Conservation (phyloP, 2,329 filamentous ascomycete genomes). For the Myrmaecium sp. region DNA sequence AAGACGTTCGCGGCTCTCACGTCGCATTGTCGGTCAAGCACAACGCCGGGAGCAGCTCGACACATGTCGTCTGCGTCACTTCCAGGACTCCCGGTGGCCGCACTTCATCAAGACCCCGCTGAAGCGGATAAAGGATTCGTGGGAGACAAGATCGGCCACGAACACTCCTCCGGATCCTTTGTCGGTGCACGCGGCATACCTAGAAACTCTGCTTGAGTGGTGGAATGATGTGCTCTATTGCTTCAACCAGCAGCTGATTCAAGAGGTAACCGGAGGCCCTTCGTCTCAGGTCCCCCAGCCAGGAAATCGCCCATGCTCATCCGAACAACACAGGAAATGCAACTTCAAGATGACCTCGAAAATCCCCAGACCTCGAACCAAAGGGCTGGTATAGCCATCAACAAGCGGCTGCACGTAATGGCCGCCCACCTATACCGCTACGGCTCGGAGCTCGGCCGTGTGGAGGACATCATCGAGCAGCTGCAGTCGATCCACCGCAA, state of each 20-base stretch:
- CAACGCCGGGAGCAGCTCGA: not conserved
- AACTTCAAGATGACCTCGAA: too few relatives aligned
- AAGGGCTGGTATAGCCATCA: too few relatives aligned
- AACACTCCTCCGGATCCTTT: not conserved
- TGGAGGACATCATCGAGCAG: not conserved
- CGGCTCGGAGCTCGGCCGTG: conserved; percentile 2
- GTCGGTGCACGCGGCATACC: conserved; percentile 1
- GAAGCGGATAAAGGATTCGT: conserved; percentile 1
- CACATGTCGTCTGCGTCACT: conserved; percentile 3
- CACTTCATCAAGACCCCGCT: conserved; percentile 4
- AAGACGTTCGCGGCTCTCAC: conserved; percentile 4
- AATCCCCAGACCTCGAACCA: too few relatives aligned
- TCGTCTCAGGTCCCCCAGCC: too few relatives aligned
- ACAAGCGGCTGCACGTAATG: conserved; percentile 4
- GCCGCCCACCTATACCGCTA: conserved; percentile 4
- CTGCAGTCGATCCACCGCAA: too few relatives aligned
- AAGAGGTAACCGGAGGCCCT: too few relatives aligned
- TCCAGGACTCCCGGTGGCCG: conserved; percentile 3
- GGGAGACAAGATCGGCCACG: not conserved
- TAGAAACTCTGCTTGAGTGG: conserved; percentile 3
- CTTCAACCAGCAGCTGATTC: conserved; percentile 5
- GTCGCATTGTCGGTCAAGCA: conserved; percentile 2
- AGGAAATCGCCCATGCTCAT: too few relatives aligned
- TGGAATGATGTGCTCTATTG: conserved; percentile 5
- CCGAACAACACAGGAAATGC: too few relatives aligned